Evolutionary conservation across 1,284 basidiomycete genomes (phyloP), one percentile per base, ranked within the genome.

Genomic region (Abortiporus biennis): DNA sequence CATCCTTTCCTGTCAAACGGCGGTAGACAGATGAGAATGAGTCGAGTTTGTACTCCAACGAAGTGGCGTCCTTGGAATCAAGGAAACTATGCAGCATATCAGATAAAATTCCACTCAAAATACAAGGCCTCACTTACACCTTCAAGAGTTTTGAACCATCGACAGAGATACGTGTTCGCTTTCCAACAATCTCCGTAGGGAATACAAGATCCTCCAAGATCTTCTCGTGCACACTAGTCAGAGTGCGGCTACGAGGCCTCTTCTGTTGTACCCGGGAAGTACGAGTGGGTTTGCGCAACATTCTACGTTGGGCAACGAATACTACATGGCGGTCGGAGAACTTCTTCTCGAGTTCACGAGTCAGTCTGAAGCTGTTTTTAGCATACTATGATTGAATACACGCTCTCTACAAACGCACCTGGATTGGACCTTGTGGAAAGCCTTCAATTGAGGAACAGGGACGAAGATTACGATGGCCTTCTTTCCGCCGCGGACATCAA

Each of bases 381-480:
- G 8, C 27, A n/a, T 29, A 29, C n/a, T 29, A 29, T 8, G 9
- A n/a, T 29, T n/a, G 27, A 8, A 29, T 8, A 9, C 27, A 8
- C 8, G n/a, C 9, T 29, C 8, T 29, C 9, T 29, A n/a, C 17
- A 33, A 42, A 72, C 87, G 59, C 65, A 97, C 94, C 95, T 88
- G 66, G 85, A 84, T 76, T 99, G 96, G 58, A 99, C 78, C 74
- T 96, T 99, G 77, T 90, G 92, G 87, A 95, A 99, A 34, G 95
- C 96, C 77, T 97, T 98, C 69, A 96, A 69, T 72, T 95, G 92
- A 57, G 95, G 93, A 47, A 97, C 87, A 51, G 96, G 96, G 46
- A 99, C 94, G 62, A 99, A 99, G 69, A 99, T 76, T 54, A 99
- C 92, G 58, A 99, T 95, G 42, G 96, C 96, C 78, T 98, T 99